A percentile compares a stretch with the other conserved stretches of the same genome.
phyloP scores from a whole-genome alignment of 495 filamentous ascomycete species.

The Talaromyces nanjingensis region DNA sequence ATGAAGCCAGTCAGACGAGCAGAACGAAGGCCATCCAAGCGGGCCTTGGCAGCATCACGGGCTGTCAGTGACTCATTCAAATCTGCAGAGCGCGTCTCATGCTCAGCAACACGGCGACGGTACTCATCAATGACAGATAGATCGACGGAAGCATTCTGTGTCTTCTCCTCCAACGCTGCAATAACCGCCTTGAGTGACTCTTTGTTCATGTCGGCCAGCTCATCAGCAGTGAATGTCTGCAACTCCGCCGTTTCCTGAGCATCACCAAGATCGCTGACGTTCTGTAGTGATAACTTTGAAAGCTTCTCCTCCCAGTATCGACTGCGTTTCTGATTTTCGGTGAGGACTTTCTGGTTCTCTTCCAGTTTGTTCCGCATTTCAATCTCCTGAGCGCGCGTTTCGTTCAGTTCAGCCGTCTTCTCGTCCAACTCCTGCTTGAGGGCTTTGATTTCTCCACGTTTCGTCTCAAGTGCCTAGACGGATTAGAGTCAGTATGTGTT shows the following conservation, averaged over 20 bases:
- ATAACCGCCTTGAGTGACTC: slow-evolving; percentile 80
- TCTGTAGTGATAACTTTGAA: slow-evolving; percentile 67
- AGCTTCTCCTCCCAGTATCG: slow-evolving; percentile 87
- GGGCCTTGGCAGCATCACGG: slow-evolving; percentile 81
- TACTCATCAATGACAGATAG: slow-evolving; percentile 90
- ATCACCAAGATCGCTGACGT: slow-evolving; percentile 62
- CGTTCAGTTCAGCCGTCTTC: slow-evolving; percentile 80
- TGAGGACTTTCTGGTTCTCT: slow-evolving; percentile 83
- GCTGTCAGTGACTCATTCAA: slow-evolving; percentile 64
- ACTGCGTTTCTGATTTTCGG: slow-evolving; percentile 78
- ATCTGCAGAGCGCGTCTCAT: slow-evolving; percentile 73
- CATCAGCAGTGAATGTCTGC: slow-evolving; percentile 79
- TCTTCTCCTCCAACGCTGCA: slow-evolving; percentile 86
- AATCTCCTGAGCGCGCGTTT: slow-evolving; percentile 83
- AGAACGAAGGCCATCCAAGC: slow-evolving; percentile 83
- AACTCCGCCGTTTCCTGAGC: slow-evolving; percentile 51
- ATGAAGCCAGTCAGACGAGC: slow-evolving; percentile 93
- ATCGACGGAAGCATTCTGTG: slow-evolving; percentile 80
- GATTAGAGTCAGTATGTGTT: slow-evolving; percentile 4
- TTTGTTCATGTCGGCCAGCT: slow-evolving; percentile 89
- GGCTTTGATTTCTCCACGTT: slow-evolving; percentile 70
- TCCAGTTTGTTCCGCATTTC: slow-evolving; percentile 98
- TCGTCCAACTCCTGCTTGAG: slow-evolving; percentile 83
- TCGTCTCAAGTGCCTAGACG: slow-evolving; percentile 55
- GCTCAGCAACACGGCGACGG: slow-evolving; percentile 80